These are phyloP conservation scores for Barnettozyma botsteinii DNA, from an alignment of 805 yeast genomes.

Conservation along the genomic window DNA sequence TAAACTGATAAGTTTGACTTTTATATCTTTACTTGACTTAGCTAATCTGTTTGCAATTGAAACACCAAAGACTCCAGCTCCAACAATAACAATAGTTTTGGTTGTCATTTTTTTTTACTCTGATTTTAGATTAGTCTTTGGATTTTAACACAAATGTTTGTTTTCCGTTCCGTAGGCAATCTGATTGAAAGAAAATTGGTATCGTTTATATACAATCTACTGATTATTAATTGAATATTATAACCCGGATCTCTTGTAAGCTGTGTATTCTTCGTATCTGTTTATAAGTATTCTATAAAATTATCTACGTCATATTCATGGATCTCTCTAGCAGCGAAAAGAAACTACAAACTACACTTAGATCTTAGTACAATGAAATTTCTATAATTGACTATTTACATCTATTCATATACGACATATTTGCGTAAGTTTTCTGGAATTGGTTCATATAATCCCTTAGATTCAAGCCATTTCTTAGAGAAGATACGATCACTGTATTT, in stretches of 20 bases:
- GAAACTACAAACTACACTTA: no score
- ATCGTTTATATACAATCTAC: no score
- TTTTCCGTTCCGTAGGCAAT: no score
- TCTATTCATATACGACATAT: conserved; percentile 45
- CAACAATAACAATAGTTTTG: conserved; percentile 19
- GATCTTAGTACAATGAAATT: background rate
- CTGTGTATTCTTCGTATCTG: no score
- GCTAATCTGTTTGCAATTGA: conserved; percentile 18
- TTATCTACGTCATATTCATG: no score
- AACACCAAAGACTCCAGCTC: conserved; percentile 23
- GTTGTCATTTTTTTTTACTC: background rate
- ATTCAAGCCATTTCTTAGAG: conserved; percentile 68
- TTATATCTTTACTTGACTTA: conserved; percentile 1
- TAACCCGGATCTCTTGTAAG: no score
- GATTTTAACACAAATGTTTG: no score
- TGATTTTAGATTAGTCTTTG: no score
- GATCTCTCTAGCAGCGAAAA: no score
- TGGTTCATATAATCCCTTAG: conserved; percentile 56
- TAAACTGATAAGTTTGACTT: conserved; percentile 15
- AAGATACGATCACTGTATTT: conserved; percentile 80
- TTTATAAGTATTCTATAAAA: no score
- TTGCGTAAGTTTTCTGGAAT: conserved; percentile 68
- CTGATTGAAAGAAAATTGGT: no score
- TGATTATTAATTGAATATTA: no score
- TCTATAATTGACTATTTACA: background rate